Conservation (phyloP, 106 monocot genomes). For the Chionographis japonica region DNA sequence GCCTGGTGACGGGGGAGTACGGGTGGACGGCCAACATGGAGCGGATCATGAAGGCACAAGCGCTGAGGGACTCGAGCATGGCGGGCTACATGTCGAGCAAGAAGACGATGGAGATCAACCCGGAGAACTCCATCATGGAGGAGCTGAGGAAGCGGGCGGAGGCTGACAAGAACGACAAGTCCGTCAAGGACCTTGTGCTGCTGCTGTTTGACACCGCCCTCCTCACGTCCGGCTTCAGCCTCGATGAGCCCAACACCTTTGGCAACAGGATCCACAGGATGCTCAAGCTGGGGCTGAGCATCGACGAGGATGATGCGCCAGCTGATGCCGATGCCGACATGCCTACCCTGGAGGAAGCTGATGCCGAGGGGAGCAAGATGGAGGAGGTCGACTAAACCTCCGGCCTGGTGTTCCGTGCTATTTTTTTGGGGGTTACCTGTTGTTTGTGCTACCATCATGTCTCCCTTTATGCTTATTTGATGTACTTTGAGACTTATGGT, state of each 20-base stretch:
- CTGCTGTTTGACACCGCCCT: slow-evolving; percentile 66
- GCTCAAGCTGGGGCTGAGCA: slow-evolving; percentile 71
- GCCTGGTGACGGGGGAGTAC: slow-evolving; percentile 20
- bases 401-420: background rate
- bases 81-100: slow-evolving; percentile 20
- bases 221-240: slow-evolving; percentile 72
- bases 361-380: slow-evolving; percentile 76
- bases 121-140: slow-evolving; percentile 24
- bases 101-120: slow-evolving; percentile 37
- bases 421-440: background rate
- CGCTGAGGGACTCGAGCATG: slow-evolving; percentile 9
- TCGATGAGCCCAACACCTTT: slow-evolving; percentile 76
- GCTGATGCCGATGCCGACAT: slow-evolving; percentile 57
- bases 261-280: slow-evolving; percentile 73
- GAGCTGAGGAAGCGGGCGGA: slow-evolving; percentile 63
- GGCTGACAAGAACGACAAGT: slow-evolving; percentile 81
- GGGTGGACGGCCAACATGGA: slow-evolving; percentile 27
- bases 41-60: slow-evolving; percentile 19
- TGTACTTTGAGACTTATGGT: too few species aligned
- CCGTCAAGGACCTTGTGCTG: slow-evolving; percentile 65
- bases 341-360: slow-evolving; percentile 60
- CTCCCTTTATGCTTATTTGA: too few species aligned
- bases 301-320: slow-evolving; percentile 51
- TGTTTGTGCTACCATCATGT: too few species aligned
- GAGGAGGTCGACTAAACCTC: slow-evolving; percentile 63